Percentiles rank a stretch among this genome's conserved stretches.
phyloP scores from a whole-genome alignment of 805 yeast species.

The Nakazawaea sp. region DNA sequence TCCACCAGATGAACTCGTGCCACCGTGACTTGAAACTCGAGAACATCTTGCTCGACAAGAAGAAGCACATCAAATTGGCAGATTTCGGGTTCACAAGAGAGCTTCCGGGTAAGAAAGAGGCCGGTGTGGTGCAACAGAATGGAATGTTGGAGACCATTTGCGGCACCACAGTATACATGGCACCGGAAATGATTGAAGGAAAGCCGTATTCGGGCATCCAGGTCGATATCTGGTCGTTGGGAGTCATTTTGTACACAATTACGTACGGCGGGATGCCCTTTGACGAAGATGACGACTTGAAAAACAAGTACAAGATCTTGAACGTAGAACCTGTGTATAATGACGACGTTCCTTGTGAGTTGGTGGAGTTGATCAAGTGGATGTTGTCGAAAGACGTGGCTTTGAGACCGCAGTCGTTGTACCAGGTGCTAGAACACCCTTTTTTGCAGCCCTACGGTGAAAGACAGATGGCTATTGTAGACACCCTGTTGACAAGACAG shows the following conservation, averaged over 20 bases:
- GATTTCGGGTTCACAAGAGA: constrained; percentile 96
- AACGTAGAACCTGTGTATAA: constrained; percentile 57
- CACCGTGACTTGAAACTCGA: constrained; percentile 85
- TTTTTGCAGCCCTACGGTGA: constrained; percentile 41
- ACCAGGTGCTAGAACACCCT: constrained; percentile 44
- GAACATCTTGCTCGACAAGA: constrained; percentile 57
- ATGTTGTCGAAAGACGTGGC: constrained; percentile 64
- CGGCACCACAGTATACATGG: constrained; percentile 95
- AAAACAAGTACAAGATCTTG: constrained; percentile 53
- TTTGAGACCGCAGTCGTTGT: constrained; percentile 47
- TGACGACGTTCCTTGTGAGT: constrained; percentile 39
- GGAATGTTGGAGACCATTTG: constrained; percentile 70
- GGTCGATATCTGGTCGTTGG: constrained; percentile 89
- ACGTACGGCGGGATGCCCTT: constrained; percentile 87
- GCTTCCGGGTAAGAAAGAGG: constrained; percentile 20
- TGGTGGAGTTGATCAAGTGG: constrained; percentile 40
- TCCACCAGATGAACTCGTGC: constrained; percentile 70
- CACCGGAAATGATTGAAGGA: constrained; percentile 77
- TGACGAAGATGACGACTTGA: constrained; percentile 70
- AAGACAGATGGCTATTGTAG: constrained; percentile 31
- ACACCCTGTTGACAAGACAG: constrained; percentile 26
- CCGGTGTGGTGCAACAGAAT: constrained; percentile 10
- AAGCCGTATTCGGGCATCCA: constrained; percentile 73
- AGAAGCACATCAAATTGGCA: constrained; percentile 63
- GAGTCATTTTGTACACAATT: constrained; percentile 81